Conservation (phyloP, 495 filamentous ascomycete genomes). For the Neurospora tetraspora region DNA sequence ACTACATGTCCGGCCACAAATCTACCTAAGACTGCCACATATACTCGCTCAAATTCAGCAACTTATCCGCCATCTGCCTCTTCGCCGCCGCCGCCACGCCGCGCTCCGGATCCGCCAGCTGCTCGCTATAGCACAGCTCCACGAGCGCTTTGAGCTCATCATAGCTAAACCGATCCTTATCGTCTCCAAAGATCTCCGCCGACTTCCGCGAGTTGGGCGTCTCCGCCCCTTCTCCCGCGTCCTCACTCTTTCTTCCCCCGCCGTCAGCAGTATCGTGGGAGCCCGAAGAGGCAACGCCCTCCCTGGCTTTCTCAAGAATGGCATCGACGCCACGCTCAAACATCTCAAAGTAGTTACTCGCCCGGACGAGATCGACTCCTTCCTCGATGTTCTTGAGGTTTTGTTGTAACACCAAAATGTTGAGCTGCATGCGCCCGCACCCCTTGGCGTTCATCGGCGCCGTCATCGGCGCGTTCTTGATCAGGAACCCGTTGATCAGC, state of each 20-base stretch:
- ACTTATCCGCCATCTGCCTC: slow-evolving; percentile 63
- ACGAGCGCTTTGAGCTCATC: slow-evolving; percentile 78
- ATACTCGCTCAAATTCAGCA: slow-evolving; percentile 66
- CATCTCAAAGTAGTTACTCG: slow-evolving; percentile 67
- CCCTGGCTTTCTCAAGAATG: slow-evolving; percentile 53
- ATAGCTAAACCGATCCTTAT: slow-evolving; percentile 52
- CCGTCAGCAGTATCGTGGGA: slow-evolving; percentile 12
- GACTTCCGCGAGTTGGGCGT: background rate
- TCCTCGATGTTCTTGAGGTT: slow-evolving; percentile 86
- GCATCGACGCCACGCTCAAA: slow-evolving; percentile 69
- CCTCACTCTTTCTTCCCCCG: slow-evolving; percentile 22
- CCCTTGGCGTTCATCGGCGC: slow-evolving; percentile 49
- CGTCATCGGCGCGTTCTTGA: slow-evolving; percentile 32
- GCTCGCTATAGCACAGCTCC: slow-evolving; percentile 80
- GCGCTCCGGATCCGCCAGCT: slow-evolving; percentile 56
- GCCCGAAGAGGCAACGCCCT: slow-evolving; percentile 26
- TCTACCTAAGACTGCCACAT: slow-evolving; percentile 53
- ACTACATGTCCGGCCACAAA: background rate
- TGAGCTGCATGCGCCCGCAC: slow-evolving; percentile 71
- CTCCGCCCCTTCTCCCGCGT: background rate
- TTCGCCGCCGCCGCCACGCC: slow-evolving; percentile 64
- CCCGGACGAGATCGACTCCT: slow-evolving; percentile 57
- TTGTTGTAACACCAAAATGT: slow-evolving; percentile 89
- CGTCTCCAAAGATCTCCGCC: slow-evolving; percentile 18
- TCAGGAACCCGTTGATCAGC: slow-evolving; percentile 33